Evolutionary conservation across 805 yeast genomes (phyloP), one percentile per base, ranked within the genome.

Genomic region (Wickerhamiella vanderwaltii): DNA sequence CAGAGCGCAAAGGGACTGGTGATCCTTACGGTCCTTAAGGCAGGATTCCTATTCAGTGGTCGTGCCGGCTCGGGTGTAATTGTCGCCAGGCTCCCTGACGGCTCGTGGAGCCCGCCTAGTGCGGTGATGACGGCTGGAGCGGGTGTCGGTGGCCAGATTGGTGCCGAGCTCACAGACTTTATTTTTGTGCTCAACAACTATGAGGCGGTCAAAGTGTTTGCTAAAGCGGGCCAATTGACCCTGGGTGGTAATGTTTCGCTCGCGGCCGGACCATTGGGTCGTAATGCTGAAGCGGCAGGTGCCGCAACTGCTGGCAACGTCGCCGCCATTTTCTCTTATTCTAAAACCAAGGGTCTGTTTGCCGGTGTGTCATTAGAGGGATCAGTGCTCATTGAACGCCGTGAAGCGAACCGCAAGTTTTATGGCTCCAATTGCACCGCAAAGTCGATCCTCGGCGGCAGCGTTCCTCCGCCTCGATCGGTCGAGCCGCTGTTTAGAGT

Each of bases 321-420:
- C 4, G 83, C 96, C 4, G 94, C 97, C 5, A 79, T 88, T 13
- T 88, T 88, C 58, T 67, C 96, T 1, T 88, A 91, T 63, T 84
- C 96, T 9, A 88, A 91, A 62, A 86, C 95, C 3, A 88, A 91
- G 61, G 98, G 98, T 48, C 69, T 91, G 38, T 88, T 84, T 64
- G 98, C 98, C 0, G 98, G 98, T 56, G 93, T 88, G 15, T 88
- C 97, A 1, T 71, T 88, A 40, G 98, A 88, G 64, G 98, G 98
- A 23, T 86, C 96, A 1, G 94, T 88, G 12, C 75, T 91, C 45
- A 70, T 91, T n/a, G 98, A 91, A 63, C 80, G 98, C 66, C 75
- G 97, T 63, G 97, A 91, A 54, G 95, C 97, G 20, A 88, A 88
- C 62, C 71, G 95, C 56, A 88, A 88, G 63, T 88, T 88, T 57